Evolutionary conservation across 2,329 filamentous ascomycete species (phyloP), one percentile per base, ranked within the genome.

Genomic region (Colletotrichum chrysophilum): DNA sequence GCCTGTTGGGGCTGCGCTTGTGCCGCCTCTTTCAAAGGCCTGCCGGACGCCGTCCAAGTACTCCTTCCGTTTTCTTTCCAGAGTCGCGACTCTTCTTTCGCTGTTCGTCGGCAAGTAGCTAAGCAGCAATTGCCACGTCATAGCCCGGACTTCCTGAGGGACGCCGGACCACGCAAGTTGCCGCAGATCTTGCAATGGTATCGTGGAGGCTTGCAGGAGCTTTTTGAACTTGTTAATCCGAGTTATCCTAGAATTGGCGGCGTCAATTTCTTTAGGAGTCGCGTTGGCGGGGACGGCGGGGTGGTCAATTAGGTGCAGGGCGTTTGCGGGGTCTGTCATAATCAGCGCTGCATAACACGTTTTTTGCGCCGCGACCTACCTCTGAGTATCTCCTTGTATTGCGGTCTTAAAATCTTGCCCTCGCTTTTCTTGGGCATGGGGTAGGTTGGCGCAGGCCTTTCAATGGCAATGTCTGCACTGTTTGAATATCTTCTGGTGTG

Each of bases 171-270:
- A 99, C 34, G 97, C 96, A 36, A 96, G 89, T 74, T 95, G 90
- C 77, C 97, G 92, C 28, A 99, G 89, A 69, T 98, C 96, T 21
- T 94, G 88, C 4, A 98, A 86, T 3, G 95, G 93, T 80, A 99
- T 97, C 2, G 95, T 96, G 55, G 95, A 98, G 26, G 96, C 92
- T 86, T 99, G 97, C 8, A 99, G 89, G 68, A 99, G 95, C 80
- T 94, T 94, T 85, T 99, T 99, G 87, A 99, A 99, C 83, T 98
- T 98, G 86, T 99, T 98, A 83, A 99, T 99, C 77, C 97, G 93
- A 8, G 95, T 94, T 80, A 98, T 97, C 76, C 95, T 93, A 60
- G 96, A 94, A 72, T 94, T 96, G 82, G 98, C 93, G 14, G 93
- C 94, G 82, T 98, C 96, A 21, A 93, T 88, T 82, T 98, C 95